phyloP scores from a whole-genome alignment of 306 rosid genomes.

The Malus orientalis region DNA sequence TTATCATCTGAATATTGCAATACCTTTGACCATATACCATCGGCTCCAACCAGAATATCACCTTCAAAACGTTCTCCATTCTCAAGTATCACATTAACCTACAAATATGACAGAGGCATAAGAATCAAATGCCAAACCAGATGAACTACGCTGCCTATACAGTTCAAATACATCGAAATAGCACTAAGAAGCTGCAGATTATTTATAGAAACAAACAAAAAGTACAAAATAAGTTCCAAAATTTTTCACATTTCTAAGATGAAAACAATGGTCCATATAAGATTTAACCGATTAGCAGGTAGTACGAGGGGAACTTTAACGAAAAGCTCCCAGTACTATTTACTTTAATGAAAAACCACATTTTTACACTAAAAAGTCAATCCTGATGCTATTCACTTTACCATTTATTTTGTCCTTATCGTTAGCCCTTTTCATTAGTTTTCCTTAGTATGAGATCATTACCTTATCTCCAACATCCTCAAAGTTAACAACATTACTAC shows the following conservation, averaged over 20 bases:
- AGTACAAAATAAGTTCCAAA: neutral
- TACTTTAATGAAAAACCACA: too few species aligned
- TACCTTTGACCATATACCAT: constrained; percentile 98
- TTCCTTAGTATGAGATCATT: neutral
- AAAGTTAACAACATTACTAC: constrained; percentile 64
- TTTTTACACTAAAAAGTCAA: too few species aligned
- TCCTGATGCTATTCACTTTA: too few species aligned
- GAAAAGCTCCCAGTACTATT: too few species aligned
- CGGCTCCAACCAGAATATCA: constrained; percentile 92
- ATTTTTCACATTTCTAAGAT: neutral
- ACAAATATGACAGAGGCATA: constrained; percentile 14
- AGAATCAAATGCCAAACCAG: constrained; percentile 5
- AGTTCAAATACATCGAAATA: neutral
- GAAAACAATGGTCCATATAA: neutral
- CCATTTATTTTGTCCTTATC: too few species aligned
- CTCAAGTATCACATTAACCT: constrained; percentile 80
- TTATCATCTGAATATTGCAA: neutral
- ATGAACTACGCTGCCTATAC: neutral
- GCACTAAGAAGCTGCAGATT: neutral
- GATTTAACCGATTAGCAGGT: constrained; percentile 9
- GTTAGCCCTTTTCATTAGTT: too few species aligned
- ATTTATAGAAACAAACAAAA: constrained; percentile 11
- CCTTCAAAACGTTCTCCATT: constrained; percentile 78
- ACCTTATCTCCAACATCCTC: constrained; percentile 83
- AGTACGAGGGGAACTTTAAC: neutral